Percentiles rank a stretch among this genome's conserved stretches.
phyloP scores from a whole-genome alignment of 2,329 filamentous ascomycete species.

The Macrophomina phaseolina region DNA sequence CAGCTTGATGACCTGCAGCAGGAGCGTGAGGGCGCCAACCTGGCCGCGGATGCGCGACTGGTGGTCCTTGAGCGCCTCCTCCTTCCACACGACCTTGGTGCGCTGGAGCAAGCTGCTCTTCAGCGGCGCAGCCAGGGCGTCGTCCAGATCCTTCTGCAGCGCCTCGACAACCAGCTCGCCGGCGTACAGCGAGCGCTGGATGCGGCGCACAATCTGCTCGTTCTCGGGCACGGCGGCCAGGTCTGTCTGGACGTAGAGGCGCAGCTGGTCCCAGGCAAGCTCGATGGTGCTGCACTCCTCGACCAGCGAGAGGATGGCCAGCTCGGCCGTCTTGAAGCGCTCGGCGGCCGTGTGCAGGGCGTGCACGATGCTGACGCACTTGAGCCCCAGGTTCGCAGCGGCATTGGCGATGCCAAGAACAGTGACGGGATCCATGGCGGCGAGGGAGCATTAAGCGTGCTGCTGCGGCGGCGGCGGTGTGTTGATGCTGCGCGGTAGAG shows the following conservation, averaged over 20 bases:
- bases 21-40: constrained; percentile 27
- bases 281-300: constrained; percentile 31
- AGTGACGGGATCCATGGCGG: constrained; percentile 27
- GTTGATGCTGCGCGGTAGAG: background rate
- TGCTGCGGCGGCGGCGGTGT: background rate
- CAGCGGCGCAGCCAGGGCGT: background rate
- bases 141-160: constrained; percentile 27
- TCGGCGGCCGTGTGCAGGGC: constrained; percentile 22
- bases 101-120: constrained; percentile 7
- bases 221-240: constrained; percentile 2
- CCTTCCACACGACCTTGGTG: constrained; percentile 26
- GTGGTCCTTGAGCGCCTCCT: constrained; percentile 25
- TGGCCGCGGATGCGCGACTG: constrained; percentile 31
- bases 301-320: constrained; percentile 28
- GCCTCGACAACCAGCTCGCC: constrained; percentile 28
- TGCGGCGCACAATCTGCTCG: constrained; percentile 20
- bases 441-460: constrained; percentile 5
- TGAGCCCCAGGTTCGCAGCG: constrained; percentile 21
- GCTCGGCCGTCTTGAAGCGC: constrained; percentile 28
- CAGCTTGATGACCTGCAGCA: constrained; percentile 30
- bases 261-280: constrained; percentile 29
- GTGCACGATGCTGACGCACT: constrained; percentile 23
- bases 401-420: constrained; percentile 25
- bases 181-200: constrained; percentile 28
- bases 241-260: constrained; percentile 18